Percentiles rank a stretch among this genome's conserved stretches.
Evolutionary conservation across 179 eudicot species (phyloP).

Genomic region (Camellia oleifera): DNA sequence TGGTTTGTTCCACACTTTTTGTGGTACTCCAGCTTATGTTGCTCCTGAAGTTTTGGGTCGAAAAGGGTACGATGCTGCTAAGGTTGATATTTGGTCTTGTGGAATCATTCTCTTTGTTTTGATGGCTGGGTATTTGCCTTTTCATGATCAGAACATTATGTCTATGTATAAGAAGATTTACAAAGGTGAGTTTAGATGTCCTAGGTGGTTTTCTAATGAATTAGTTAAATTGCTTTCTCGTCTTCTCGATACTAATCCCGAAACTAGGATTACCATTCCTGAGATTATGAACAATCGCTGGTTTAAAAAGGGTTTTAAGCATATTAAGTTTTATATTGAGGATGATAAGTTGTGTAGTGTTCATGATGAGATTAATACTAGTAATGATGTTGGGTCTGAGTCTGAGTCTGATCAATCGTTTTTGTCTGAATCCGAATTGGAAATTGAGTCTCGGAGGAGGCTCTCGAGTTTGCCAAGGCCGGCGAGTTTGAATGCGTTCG

Average conservation of each 20-base stretch:
- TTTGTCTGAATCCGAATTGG: constrained; percentile 51
- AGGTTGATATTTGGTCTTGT: constrained; percentile 82
- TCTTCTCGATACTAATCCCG: constrained; percentile 48
- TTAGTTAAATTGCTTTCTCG: constrained; percentile 30
- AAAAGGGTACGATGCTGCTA: constrained; percentile 62
- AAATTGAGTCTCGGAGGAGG: constrained; percentile 33
- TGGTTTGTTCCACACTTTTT: constrained; percentile 55
- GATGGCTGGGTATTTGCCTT: constrained; percentile 74
- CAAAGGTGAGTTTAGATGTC: constrained; percentile 56
- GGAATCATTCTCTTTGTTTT: constrained; percentile 68
- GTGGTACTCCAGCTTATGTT: constrained; percentile 78
- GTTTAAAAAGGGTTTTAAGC: constrained; percentile 65
- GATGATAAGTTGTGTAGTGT: constrained; percentile 53
- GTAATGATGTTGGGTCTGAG: constrained; percentile 35
- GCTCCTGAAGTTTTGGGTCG: constrained; percentile 76
- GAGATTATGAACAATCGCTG: constrained; percentile 52
- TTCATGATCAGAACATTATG: constrained; percentile 66
- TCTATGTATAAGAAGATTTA: constrained; percentile 64
- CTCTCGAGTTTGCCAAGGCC: constrained; percentile 53
- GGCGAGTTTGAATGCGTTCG: constrained; percentile 71
- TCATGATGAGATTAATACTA: constrained; percentile 18
- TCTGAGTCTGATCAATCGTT: constrained; percentile 41
- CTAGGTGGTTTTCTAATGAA: constrained; percentile 60
- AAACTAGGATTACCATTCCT: constrained; percentile 48
- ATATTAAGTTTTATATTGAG: constrained; percentile 49